Percentiles rank a stretch among this genome's conserved stretches.
Conservation (phyloP, 257 asterid genomes). For the Solanum megistacrolobum region DNA sequence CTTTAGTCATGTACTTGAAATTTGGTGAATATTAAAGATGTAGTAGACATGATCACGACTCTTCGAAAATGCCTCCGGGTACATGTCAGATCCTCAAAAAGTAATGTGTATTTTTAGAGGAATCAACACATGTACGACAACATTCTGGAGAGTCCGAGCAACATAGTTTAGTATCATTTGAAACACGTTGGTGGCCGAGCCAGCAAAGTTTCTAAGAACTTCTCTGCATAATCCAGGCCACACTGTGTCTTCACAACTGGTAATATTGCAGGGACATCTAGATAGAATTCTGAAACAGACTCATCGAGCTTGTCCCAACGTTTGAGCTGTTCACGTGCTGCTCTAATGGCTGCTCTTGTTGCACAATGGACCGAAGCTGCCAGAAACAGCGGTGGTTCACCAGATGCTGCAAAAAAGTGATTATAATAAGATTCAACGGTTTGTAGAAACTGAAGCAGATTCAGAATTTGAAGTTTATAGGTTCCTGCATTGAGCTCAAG, state of each 20-base stretch:
- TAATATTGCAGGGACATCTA: constrained; percentile 64
- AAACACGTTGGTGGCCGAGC: background rate
- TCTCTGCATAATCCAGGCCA: constrained; percentile 47
- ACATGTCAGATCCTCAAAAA: background rate
- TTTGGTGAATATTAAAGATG: background rate
- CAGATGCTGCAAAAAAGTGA: constrained; percentile 49
- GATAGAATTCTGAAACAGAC: constrained; percentile 25
- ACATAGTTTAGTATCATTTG: background rate
- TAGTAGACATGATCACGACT: background rate
- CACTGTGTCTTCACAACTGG: constrained; percentile 64
- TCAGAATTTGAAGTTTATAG: background rate
- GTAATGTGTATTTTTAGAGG: background rate
- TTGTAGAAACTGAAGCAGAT: background rate
- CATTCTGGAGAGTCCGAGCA: background rate
- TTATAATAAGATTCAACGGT: background rate
- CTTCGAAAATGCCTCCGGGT: background rate
- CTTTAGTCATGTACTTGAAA: background rate
- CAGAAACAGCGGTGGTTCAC: constrained; percentile 72
- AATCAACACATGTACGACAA: background rate
- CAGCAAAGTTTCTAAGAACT: constrained; percentile 25
- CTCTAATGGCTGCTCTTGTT: constrained; percentile 57
- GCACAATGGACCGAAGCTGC: constrained; percentile 82
- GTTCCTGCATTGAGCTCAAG: background rate
- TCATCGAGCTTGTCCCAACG: constrained; percentile 45
- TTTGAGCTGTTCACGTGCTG: constrained; percentile 48